These are phyloP conservation scores for Pseudogymnoascus sp. DNA, from an alignment of 2,329 filamentous ascomycete genomes.

Conservation along the genomic window DNA sequence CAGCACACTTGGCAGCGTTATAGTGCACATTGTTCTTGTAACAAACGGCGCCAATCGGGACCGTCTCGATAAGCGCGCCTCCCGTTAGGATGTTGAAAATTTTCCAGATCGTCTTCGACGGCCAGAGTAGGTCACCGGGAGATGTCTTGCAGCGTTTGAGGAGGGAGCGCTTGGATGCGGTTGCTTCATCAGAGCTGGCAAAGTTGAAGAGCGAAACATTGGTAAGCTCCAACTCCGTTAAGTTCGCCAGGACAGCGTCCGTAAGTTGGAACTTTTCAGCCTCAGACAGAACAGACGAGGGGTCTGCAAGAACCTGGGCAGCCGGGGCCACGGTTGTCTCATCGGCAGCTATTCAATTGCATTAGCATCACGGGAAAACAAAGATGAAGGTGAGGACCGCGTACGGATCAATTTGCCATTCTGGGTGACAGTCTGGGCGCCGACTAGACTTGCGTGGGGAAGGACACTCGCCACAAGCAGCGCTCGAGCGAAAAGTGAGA, in stretches of 20 bases:
- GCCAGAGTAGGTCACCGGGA: slow-evolving; percentile 35
- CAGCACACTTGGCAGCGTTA: slow-evolving; percentile 5
- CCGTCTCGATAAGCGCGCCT: slow-evolving; percentile 34
- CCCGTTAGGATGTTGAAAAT: slow-evolving; percentile 37
- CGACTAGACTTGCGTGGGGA: background rate
- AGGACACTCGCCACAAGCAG: background rate
- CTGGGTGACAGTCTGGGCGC: background rate
- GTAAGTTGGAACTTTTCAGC: slow-evolving; percentile 17
- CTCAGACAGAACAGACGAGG: background rate
- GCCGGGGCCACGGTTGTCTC: background rate
- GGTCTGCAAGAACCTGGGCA: background rate
- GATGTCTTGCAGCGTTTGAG: slow-evolving; percentile 17
- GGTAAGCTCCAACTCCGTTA: slow-evolving; percentile 11
- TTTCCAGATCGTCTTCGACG: slow-evolving; percentile 37
- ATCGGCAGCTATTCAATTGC: background rate
- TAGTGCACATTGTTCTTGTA: slow-evolving; percentile 10
- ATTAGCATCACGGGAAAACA: background rate
- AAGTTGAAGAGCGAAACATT: slow-evolving; percentile 14
- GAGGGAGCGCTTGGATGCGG: background rate
- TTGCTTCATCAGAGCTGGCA: background rate
- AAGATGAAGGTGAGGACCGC: background rate
- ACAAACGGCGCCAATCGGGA: slow-evolving; percentile 9
- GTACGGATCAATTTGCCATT: slow-evolving; percentile 1
- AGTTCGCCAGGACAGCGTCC: slow-evolving; percentile 14
- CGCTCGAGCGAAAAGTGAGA: background rate